Evolutionary conservation across 106 monocot genomes (phyloP).

Genomic region (Allium cepa): DNA sequence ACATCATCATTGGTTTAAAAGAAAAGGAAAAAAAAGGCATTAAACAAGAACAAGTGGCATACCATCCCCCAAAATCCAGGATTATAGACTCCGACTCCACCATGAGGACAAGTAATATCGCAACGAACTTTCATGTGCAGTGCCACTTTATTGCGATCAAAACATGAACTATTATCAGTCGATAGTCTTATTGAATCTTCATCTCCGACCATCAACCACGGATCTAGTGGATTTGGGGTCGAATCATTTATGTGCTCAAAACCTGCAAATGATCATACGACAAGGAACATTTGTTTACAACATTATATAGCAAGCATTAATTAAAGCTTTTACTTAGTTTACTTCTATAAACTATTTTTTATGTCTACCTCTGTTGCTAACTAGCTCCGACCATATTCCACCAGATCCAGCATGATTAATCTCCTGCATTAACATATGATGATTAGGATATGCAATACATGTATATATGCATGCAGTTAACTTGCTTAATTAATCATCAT

Average conservation of each 20-base stretch:
- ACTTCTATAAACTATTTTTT: not conserved
- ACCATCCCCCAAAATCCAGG: slow-evolving; percentile 98
- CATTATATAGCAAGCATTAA: not conserved
- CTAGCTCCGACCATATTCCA: slow-evolving; percentile 78
- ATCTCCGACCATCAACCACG: slow-evolving; percentile 80
- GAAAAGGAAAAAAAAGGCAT: no score
- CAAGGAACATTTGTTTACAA: not conserved
- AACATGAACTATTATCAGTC: slow-evolving; percentile 69
- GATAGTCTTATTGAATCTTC: slow-evolving; percentile 41
- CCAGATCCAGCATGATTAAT: slow-evolving; percentile 85
- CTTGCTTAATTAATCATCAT: not conserved
- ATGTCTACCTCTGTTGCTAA: slow-evolving; percentile 55
- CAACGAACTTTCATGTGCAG: slow-evolving; percentile 88
- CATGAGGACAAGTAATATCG: slow-evolving; percentile 46
- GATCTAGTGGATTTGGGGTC: slow-evolving; percentile 81
- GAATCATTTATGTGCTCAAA: slow-evolving; percentile 78
- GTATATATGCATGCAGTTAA: not conserved
- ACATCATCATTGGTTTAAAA: no score
- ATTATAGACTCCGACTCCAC: slow-evolving; percentile 91
- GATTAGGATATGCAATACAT: not conserved
- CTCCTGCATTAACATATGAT: slow-evolving; percentile 13
- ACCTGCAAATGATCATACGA: slow-evolving; percentile 19
- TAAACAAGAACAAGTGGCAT: slow-evolving; percentile 3
- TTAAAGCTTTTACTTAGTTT: not conserved
- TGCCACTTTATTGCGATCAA: slow-evolving; percentile 65